Percentiles rank a stretch among this genome's conserved stretches.
These are phyloP conservation scores for Cylindrotheca closterium DNA, from an alignment of 108 stramenopile species.

Conservation along the genomic window DNA sequence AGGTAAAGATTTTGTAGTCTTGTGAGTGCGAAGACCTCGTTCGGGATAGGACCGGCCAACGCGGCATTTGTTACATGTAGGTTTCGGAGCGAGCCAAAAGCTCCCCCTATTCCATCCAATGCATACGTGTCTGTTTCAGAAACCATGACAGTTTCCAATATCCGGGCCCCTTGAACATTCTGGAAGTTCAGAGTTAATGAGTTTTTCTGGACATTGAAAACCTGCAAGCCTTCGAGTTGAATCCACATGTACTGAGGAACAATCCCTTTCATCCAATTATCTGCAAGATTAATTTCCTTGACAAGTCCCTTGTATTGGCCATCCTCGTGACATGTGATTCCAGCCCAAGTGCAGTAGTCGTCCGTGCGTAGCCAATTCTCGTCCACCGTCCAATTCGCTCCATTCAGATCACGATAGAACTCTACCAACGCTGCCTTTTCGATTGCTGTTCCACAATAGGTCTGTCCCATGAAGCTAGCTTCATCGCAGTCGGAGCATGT, in stretches of 20 bases:
- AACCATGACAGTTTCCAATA: slow-evolving; percentile 61
- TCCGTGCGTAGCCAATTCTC: slow-evolving; percentile 37
- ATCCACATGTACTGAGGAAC: slow-evolving; percentile 30
- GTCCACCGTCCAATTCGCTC: slow-evolving; percentile 33
- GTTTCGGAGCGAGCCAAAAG: slow-evolving; percentile 15
- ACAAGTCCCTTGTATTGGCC: slow-evolving; percentile 36
- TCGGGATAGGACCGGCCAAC: slow-evolving; percentile 39
- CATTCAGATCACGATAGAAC: slow-evolving; percentile 39
- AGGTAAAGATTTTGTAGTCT: slow-evolving; percentile 43
- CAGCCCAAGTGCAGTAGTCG: slow-evolving; percentile 46
- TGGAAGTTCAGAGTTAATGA: slow-evolving; percentile 55
- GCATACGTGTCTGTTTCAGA: slow-evolving; percentile 49
- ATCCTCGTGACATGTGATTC: slow-evolving; percentile 41
- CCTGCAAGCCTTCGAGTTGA: slow-evolving; percentile 28
- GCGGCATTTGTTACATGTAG: slow-evolving; percentile 45
- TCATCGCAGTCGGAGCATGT: slow-evolving; percentile 49
- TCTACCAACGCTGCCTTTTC: slow-evolving; percentile 50
- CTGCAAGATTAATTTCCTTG: slow-evolving; percentile 51
- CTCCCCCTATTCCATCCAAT: slow-evolving; percentile 34
- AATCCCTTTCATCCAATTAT: slow-evolving; percentile 62
- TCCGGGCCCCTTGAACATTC: slow-evolving; percentile 60
- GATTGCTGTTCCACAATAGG: slow-evolving; percentile 45
- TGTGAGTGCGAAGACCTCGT: slow-evolving; percentile 35
- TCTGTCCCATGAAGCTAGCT: slow-evolving; percentile 54
- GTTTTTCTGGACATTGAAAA: slow-evolving; percentile 49